Evolutionary conservation across 805 yeast genomes (phyloP), one percentile per base, ranked within the genome.

Genomic region (Debaryomyces maramus): DNA sequence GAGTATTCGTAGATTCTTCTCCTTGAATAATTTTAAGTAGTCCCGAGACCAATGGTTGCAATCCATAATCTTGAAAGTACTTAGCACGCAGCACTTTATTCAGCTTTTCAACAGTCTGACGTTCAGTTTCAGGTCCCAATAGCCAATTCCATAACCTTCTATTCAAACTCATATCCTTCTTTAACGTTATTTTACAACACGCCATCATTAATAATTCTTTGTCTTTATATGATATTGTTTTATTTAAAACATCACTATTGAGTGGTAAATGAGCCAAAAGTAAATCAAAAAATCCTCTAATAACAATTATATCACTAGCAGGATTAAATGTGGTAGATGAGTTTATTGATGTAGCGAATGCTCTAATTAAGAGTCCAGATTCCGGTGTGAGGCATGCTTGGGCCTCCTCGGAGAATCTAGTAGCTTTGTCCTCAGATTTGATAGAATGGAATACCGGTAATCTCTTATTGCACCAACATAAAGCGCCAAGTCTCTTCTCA

Each of bases 71-170:
- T n/a, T 67, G 54, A 58, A 90, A 89, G 55, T 83, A 90, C 22
- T 71, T 72, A 4, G 75, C 58, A 40, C 81, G 60, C 5, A 67
- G 45, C 17, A 61, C 43, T 23, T 23, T 23, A 21, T 36, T 34
- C 1, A 37, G 21, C 9, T 41, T 38, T 5, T 42, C 48, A n/a
- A 36, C 20, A 3, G 39, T 41, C 33, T 39, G 26, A 14, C 41
- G 11, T 2, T 55, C 58, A 2, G 34, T 37, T 13, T 82, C 88
- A 1, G 96, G 93, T 0, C 98, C 97, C 20, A 91, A 61, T 6
- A 93, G 65, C 95, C 97, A 93, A 43, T 76, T 82, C 97, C 98
- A 90, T 15, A 93, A 71, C 52, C 99, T 75, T 61, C 99, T 75
- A 60, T 93, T 93, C 43, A 93, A 72, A 6, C 97, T 88, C 97